Base-by-base conservation (phyloP, 305 asterid species). In the Rubia tinctorum region DNA sequence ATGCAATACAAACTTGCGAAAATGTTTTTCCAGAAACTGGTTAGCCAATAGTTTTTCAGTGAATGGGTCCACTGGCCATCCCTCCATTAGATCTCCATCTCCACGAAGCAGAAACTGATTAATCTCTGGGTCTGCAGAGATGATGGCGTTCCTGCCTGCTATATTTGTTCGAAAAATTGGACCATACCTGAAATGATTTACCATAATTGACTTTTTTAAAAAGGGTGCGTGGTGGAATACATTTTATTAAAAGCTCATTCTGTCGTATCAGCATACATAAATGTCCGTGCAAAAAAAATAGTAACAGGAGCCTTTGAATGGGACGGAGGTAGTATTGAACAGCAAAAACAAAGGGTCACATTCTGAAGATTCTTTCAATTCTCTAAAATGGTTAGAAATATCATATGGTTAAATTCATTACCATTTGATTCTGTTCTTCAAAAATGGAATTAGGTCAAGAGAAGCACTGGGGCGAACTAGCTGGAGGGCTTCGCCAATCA, bases 11-110 rank as follows among this genome's bases (percentile, higher is more conserved):
- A 89, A 72, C 73, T 82, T 81, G 53, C 95, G 83, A 0, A 87
- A 82, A 71, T 91, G 86, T 61, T 87, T 89, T 63, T 82, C 62
- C 0, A 93, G 83, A 37, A 91, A 86, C 43, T 89, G 90, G 15
- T 81, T 82, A 0, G 85, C 84, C 53, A 87, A 90, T 71, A 89
- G 86, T 20, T 87, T 88, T 75, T 89, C 86, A 0, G 95, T 91
- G 20, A 85, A 89, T 11, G 93, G 86, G 77, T 87, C 95, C 87
- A 86, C 80, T 0, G 93, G 84, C 93, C 95, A 89, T 15, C 91
- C 4, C 69, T 91, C 80, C 5, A 76, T 92, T n/a, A 91, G 74
- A 34, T 89, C 89, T 1, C 90, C 92, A 60, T 89, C 97, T 77
- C 88, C 94, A 2, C 81, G 84, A 59, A 91, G 88, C 23, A 91